phyloP scores from a whole-genome alignment of 768 basidiomycete species.

The Boletus tylopilopsis region DNA sequence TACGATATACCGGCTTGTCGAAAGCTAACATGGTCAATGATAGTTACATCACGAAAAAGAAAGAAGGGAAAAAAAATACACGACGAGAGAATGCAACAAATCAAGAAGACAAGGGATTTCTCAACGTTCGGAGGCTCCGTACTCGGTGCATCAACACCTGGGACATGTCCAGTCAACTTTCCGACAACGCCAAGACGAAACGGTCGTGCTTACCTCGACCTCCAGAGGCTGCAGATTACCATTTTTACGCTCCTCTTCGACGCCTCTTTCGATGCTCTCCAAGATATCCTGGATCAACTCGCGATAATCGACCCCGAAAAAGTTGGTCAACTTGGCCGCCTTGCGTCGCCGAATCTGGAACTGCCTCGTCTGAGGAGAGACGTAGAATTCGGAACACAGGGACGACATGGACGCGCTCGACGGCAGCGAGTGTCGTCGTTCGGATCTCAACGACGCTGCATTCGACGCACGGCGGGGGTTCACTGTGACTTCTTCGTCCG shows the following conservation, averaged over 20 bases:
- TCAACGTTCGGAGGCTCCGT: constrained; percentile 26
- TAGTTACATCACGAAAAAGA: not conserved
- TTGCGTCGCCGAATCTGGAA: constrained; percentile 72
- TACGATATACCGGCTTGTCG: constrained; percentile 11
- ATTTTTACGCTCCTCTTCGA: constrained; percentile 62
- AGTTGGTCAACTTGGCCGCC: constrained; percentile 81
- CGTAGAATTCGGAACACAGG: constrained; percentile 47
- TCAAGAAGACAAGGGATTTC: constrained; percentile 13
- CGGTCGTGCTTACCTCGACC: constrained; percentile 52
- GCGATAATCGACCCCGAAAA: constrained; percentile 84
- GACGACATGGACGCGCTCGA: constrained; percentile 59
- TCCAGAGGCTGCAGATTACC: constrained; percentile 68
- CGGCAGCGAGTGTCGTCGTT: constrained; percentile 70
- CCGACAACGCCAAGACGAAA: not conserved
- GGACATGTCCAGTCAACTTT: constrained; percentile 8
- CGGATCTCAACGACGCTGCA: constrained; percentile 45
- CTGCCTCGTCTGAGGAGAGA: constrained; percentile 34
- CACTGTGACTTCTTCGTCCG: constrained; percentile 19
- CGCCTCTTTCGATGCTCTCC: constrained; percentile 73
- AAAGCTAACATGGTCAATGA: constrained; percentile 3
- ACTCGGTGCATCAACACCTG: constrained; percentile 47
- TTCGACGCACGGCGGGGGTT: constrained; percentile 29
- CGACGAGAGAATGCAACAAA: constrained; percentile 1
- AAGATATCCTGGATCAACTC: constrained; percentile 74
- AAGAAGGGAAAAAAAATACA: not conserved